Percentiles rank a stretch among this genome's conserved stretches.
These are phyloP conservation scores for Plantago elongata DNA, from an alignment of 257 asterid genomes.

Conservation along the genomic window DNA sequence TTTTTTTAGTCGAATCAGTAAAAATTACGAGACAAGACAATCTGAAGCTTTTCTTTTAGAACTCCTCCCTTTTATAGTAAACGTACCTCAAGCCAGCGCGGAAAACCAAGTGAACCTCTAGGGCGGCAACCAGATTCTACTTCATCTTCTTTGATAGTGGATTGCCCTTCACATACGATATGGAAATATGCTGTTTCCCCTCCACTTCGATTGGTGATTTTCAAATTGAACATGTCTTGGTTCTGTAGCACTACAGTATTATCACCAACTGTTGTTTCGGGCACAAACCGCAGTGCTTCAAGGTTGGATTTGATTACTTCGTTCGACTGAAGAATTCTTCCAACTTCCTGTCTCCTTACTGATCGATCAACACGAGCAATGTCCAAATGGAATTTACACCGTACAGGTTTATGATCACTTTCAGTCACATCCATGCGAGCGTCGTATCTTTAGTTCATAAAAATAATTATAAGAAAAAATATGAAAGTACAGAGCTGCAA, in stretches of 20 bases:
- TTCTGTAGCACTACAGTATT: conserved; percentile 53
- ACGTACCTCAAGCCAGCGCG: conserved; percentile 92
- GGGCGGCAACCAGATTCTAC: conserved; percentile 44
- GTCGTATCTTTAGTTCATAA: conserved; percentile 50
- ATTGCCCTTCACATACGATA: conserved; percentile 74
- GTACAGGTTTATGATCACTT: conserved; percentile 93
- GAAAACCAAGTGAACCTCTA: conserved; percentile 74
- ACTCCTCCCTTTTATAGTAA: too few species aligned
- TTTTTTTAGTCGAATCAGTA: too few species aligned
- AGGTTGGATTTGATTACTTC: conserved; percentile 35
- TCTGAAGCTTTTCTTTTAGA: too few species aligned
- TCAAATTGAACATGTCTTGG: conserved; percentile 60
- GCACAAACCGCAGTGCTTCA: conserved; percentile 55
- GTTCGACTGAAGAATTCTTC: conserved; percentile 49
- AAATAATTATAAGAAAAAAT: not conserved
- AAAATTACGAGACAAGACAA: too few species aligned
- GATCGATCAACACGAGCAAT: conserved; percentile 80
- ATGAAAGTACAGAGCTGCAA: not conserved
- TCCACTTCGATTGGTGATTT: conserved; percentile 64
- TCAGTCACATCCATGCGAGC: conserved; percentile 94
- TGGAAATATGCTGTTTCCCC: conserved; percentile 54
- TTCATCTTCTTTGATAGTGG: conserved; percentile 47
- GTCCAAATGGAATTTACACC: conserved; percentile 77
- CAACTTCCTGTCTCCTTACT: conserved; percentile 69
- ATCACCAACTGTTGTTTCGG: conserved; percentile 54